Percentiles rank a stretch among this genome's conserved stretches.
Evolutionary conservation across 495 filamentous ascomycete species (phyloP).

Genomic region (Tuber magnatum): DNA sequence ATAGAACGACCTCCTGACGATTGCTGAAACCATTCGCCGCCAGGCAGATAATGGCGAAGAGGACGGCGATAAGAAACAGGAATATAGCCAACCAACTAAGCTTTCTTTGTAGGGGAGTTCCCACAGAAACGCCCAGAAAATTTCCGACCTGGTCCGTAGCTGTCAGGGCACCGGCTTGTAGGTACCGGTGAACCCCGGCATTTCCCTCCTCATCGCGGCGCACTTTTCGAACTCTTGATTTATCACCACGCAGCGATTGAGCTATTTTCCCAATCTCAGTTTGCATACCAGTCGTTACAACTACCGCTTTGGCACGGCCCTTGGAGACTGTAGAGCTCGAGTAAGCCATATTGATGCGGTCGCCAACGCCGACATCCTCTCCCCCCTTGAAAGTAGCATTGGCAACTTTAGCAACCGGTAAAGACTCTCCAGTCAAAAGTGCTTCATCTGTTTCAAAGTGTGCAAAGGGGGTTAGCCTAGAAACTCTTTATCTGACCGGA

Average conservation of each 20-base stretch:
- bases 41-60: slow-evolving; percentile 50
- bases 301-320: slow-evolving; percentile 47
- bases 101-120: slow-evolving; percentile 51
- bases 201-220: slow-evolving; percentile 54
- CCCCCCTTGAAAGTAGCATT: slow-evolving; percentile 41
- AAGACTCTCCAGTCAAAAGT: slow-evolving; percentile 48
- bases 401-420: slow-evolving; percentile 45
- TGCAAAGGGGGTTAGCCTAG: slow-evolving; percentile 41
- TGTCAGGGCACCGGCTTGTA: slow-evolving; percentile 62
- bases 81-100: slow-evolving; percentile 49
- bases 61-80: slow-evolving; percentile 47
- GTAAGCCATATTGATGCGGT: slow-evolving; percentile 48
- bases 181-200: slow-evolving; percentile 58
- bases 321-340: slow-evolving; percentile 49
- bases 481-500: slow-evolving; percentile 42
- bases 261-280: slow-evolving; percentile 50
- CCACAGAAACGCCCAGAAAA: slow-evolving; percentile 62
- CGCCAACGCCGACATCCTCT: slow-evolving; percentile 44
- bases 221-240: slow-evolving; percentile 48
- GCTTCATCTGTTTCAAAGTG: slow-evolving; percentile 50
- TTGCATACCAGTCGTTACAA: slow-evolving; percentile 45
- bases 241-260: slow-evolving; percentile 44
- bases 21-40: slow-evolving; percentile 47
- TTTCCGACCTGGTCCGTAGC: slow-evolving; percentile 58
- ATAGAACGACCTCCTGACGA: slow-evolving; percentile 48